Conservation (phyloP, 306 rosid species). For the Cotoneaster glaucophyllus region DNA sequence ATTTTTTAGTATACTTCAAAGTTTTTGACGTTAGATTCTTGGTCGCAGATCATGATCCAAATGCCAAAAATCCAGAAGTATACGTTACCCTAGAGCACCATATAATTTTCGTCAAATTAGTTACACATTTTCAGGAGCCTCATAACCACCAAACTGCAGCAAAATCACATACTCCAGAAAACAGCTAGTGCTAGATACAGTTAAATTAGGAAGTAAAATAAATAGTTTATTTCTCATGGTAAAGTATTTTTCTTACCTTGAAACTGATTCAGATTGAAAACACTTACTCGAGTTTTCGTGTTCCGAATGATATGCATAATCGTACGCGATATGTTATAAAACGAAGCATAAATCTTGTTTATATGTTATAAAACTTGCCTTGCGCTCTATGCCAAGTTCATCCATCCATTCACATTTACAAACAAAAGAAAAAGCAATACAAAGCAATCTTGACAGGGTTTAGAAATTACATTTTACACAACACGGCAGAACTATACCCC, state of each 20-base stretch:
- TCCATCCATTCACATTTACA: neutral
- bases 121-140: neutral
- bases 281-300: neutral
- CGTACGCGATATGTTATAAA: neutral
- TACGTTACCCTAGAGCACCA: too few species aligned
- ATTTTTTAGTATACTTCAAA: neutral
- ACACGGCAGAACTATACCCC: slow-evolving; percentile 13
- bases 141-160: neutral
- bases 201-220: too few species aligned
- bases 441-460: neutral
- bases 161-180: neutral
- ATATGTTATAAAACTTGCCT: neutral
- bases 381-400: neutral
- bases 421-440: neutral
- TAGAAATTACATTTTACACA: slow-evolving; percentile 3
- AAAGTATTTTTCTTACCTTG: too few species aligned
- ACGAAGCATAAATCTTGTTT: neutral
- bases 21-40: too few species aligned
- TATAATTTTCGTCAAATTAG: neutral
- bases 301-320: neutral
- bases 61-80: too few species aligned
- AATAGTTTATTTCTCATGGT: too few species aligned
- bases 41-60: too few species aligned
- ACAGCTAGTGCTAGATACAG: neutral
- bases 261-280: neutral